Evolutionary conservation across 73 alveolate genomes (phyloP), one percentile per base, ranked within the genome.

Genomic region (Paramecium tetraurelia): DNA sequence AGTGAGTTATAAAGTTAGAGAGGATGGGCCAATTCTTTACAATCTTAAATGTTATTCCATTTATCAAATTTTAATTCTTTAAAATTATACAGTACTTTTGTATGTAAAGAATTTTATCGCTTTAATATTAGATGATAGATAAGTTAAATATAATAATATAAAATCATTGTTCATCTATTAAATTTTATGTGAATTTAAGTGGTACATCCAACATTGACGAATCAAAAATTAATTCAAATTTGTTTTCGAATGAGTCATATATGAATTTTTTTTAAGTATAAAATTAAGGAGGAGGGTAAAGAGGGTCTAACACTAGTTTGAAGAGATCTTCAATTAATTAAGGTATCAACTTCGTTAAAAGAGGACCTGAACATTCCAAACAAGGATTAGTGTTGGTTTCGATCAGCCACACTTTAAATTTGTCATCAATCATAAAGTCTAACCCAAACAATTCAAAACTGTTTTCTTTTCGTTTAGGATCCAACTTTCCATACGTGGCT

Each of bases 351-450:
- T 96, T 57, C 2, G 96, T 93, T 29, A 96, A 93, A 33, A 94
- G 86, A 14, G 99, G 99, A 46, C 99, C 92, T 31, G 98, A 92
- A 48, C 93, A 80, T 69, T 97, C 99, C 36, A 97, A 88, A 85
- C 99, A 96, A 16, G 99, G 99, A 92, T 98, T 98, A n/a, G 99
- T 98, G 85, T 98, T 98, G 3, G 95, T 97, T 86, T 98, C 99
- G 4, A 98, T 95, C 33, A 98, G 92, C 95, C 96, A 98, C 10
- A 96, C 97, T 71, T 96, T 96, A 92, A 94, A 96, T 40, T 96
- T 92, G n/a, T 95, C 98, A 94, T 98, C 99, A 18, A 98, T 92
- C 99, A 98, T 98, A 89, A 98, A 98, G 86, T 98, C 99, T 77
- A 96, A 96, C 20, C 99, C 99, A 92, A 96, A 96, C 20, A 97